Base-by-base conservation (phyloP, 2,329 filamentous ascomycete genomes). In the Aspergillus eucalypticola region DNA sequence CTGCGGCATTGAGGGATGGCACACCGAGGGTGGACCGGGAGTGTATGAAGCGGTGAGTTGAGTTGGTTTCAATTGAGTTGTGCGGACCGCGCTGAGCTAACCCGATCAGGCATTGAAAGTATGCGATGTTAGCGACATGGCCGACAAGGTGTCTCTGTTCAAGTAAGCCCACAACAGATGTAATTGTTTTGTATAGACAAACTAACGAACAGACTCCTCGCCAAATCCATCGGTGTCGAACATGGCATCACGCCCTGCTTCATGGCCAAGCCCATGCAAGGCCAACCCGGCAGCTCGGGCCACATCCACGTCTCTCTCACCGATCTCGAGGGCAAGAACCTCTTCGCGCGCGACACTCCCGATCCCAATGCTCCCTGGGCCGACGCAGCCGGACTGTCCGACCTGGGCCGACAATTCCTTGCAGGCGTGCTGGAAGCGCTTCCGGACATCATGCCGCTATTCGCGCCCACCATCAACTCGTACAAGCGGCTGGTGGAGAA, bases 401-500 rank as follows among this genome's bases (percentile, higher is more conserved):
- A 98, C 67, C 77, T 96, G n/a, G 94, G 94, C 3, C 86, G 93
- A 6, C 90, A 97, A 67, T 98, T 98, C 79, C 86, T 98, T 0
- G 94, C 94, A 0, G 94, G 94, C 8, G 77, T 98, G 1, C 83
- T 98, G 0, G 89, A 91, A 23, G 94, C 93, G 11, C 83, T 98
- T 2, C 91, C 94, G 1, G 91, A 96, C 72, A 86, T 97, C 66
- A 98, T 98, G 94, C 94, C 94, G 1, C 82, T 98, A 54, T 82
- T 98, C 17, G 94, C 94, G 0, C 94, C 94, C 0, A 98, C 91
- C 0, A 86, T 98, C 71, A 98, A 98, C 83, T 96, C 90, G 60
- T 98, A 98, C 82, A 98, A 98, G 80, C 88, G 94, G 2, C 84
- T 98, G 0, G 94, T 98, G 2, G 94, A 98, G 80, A 98, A 98